Evolutionary conservation across 768 basidiomycete species (phyloP).

Genomic region (Coprinopsis sp.): DNA sequence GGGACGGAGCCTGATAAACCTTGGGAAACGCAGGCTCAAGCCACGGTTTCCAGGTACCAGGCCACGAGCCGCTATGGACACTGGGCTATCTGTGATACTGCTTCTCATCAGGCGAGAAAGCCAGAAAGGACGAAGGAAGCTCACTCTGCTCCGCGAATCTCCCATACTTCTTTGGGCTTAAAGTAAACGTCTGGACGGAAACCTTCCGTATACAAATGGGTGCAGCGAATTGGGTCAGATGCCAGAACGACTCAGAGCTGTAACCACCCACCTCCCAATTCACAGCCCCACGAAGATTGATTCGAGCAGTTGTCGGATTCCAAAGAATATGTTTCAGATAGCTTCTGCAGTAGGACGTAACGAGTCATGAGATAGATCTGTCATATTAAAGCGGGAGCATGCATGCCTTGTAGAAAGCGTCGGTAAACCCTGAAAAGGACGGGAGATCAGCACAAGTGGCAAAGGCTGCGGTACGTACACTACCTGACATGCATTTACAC

Average conservation of each 20-base stretch:
- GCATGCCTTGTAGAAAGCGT: constrained; percentile 70
- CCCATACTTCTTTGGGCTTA: constrained; percentile 79
- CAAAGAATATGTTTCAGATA: constrained; percentile 50
- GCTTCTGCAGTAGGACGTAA: constrained; percentile 1
- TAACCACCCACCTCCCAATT: constrained; percentile 50
- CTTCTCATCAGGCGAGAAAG: too few relatives aligned
- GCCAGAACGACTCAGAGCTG: constrained; percentile 5
- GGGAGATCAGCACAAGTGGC: not conserved
- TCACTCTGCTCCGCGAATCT: constrained; percentile 76
- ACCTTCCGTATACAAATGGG: too few relatives aligned
- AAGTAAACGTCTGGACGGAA: constrained; percentile 67
- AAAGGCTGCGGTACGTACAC: constrained; percentile 19
- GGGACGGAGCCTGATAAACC: constrained; percentile 69
- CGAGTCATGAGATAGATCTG: not conserved
- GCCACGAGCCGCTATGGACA: constrained; percentile 74
- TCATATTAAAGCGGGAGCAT: not conserved
- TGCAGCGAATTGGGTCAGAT: constrained; percentile 1
- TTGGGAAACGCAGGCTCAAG: constrained; percentile 81
- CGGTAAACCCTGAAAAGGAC: constrained; percentile 63
- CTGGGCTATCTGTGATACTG: constrained; percentile 81
- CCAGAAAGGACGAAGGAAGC: constrained; percentile 14
- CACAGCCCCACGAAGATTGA: constrained; percentile 54
- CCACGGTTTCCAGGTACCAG: constrained; percentile 53
- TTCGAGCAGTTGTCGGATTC: constrained; percentile 50
- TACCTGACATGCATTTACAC: constrained; percentile 89